These are phyloP conservation scores for Acaromyces ingoldii DNA, from an alignment of 1,284 basidiomycete genomes.

Conservation along the genomic window DNA sequence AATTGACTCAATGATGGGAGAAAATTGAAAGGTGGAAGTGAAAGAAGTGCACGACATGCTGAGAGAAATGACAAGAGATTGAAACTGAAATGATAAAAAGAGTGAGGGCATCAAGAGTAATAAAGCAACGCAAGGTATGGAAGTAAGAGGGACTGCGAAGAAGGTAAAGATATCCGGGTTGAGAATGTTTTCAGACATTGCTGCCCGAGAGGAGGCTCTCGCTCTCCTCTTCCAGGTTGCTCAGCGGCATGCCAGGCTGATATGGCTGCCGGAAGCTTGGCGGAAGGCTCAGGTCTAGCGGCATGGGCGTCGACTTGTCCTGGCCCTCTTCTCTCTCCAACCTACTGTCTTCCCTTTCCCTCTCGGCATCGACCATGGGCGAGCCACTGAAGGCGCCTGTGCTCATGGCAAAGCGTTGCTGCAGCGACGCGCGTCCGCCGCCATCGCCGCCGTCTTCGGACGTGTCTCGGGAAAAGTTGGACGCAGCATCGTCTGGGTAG, in stretches of 20 bases:
- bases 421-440: slow-evolving; percentile 2
- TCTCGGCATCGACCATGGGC: too few relatives aligned
- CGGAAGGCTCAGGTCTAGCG: too few relatives aligned
- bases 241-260: slow-evolving; percentile 41
- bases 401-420: background rate
- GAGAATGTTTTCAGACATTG: slow-evolving; percentile 10
- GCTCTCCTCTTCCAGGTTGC: slow-evolving; percentile 38
- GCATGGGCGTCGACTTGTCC: background rate
- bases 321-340: background rate
- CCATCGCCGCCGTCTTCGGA: background rate
- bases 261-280: slow-evolving; percentile 26
- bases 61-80: too few relatives aligned
- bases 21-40: too few relatives aligned
- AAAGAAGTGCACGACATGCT: too few relatives aligned
- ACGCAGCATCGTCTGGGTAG: slow-evolving; percentile 40
- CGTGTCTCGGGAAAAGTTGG: slow-evolving; percentile 20
- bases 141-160: too few relatives aligned
- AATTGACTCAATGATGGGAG: too few relatives aligned
- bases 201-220: slow-evolving; percentile 29
- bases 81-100: too few relatives aligned
- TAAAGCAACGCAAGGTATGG: too few relatives aligned
- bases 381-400: background rate
- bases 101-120: too few relatives aligned
- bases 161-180: too few relatives aligned
- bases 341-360: background rate